A percentile compares a stretch with the other conserved stretches of the same genome.
Conservation (phyloP, 2,329 filamentous ascomycete species). For the Ophiocordyceps robertsii region DNA sequence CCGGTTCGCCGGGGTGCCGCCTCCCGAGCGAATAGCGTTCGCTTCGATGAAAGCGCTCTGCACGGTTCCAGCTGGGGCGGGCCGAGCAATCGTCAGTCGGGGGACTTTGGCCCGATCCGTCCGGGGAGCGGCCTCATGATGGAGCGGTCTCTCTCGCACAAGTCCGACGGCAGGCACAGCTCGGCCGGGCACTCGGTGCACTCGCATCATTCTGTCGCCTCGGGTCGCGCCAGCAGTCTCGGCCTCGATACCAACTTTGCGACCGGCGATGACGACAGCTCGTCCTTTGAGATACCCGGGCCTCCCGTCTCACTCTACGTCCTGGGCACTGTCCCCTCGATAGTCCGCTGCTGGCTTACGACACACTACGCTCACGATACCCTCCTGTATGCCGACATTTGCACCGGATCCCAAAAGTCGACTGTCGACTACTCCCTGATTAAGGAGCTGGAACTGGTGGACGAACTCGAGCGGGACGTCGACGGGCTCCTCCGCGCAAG, state of each 20-base stretch:
- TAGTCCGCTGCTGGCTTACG: conserved; percentile 91
- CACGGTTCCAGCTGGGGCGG: conserved; percentile 71
- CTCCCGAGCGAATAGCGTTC: conserved; percentile 90
- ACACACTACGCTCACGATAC: conserved; percentile 81
- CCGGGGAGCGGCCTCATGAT: conserved; percentile 78
- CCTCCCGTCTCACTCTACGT: conserved; percentile 77
- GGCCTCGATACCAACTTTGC: conserved; percentile 62
- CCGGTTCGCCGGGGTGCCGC: conserved; percentile 73
- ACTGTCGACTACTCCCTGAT: conserved; percentile 66
- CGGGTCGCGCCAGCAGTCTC: conserved; percentile 75
- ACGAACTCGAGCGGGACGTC: conserved; percentile 50
- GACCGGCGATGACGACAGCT: conserved; percentile 49
- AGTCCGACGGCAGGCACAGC: conserved; percentile 89
- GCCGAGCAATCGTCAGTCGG: conserved; percentile 67
- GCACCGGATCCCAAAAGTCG: conserved; percentile 82
- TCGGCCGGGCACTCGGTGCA: conserved; percentile 76
- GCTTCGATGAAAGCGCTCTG: conserved; percentile 91
- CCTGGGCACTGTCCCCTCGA: conserved; percentile 78
- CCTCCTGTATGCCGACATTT: conserved; percentile 81
- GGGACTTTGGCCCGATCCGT: conserved; percentile 65
- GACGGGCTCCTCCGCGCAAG: conserved; percentile 58
- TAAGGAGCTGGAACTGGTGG: conserved; percentile 56
- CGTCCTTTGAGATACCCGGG: conserved; percentile 56
- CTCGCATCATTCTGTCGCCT: conserved; percentile 54
- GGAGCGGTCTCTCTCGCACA: conserved; percentile 85